These are phyloP conservation scores for Coemansia sp. DNA, from an alignment of 192 early-diverging fungal genomes.

Conservation along the genomic window DNA sequence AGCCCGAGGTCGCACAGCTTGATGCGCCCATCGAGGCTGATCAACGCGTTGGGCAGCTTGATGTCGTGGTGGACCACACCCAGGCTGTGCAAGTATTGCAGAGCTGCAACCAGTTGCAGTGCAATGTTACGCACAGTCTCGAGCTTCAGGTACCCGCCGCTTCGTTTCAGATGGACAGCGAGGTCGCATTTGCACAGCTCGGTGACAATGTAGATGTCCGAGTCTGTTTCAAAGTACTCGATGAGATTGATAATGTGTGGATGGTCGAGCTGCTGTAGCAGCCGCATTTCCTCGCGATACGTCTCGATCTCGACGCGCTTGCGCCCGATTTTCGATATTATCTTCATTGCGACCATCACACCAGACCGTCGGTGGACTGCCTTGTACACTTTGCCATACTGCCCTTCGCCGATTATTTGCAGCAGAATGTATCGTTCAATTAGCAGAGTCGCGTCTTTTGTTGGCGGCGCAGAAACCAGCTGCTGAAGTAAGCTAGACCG, in stretches of 20 bases:
- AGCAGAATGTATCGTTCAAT: constrained; percentile 48
- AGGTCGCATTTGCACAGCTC: constrained; percentile 57
- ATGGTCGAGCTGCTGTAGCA: constrained; percentile 51
- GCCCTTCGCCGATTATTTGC: constrained; percentile 54
- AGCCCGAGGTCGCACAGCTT: constrained; percentile 58
- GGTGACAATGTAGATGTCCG: constrained; percentile 54
- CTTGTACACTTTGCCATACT: constrained; percentile 56
- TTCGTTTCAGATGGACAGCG: constrained; percentile 32
- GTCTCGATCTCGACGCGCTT: constrained; percentile 47
- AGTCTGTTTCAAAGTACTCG: constrained; percentile 52
- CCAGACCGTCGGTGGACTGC: constrained; percentile 38
- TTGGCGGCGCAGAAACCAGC: neutral
- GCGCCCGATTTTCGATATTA: constrained; percentile 45
- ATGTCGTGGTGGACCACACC: constrained; percentile 75
- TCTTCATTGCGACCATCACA: constrained; percentile 49
- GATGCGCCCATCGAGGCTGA: constrained; percentile 60
- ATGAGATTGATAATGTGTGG: constrained; percentile 52
- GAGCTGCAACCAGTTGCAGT: constrained; percentile 60
- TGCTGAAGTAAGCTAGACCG: neutral
- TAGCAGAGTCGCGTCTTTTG: constrained; percentile 1
- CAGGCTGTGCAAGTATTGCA: constrained; percentile 63
- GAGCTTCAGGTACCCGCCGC: constrained; percentile 42
- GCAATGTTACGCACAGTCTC: constrained; percentile 48
- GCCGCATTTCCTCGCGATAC: constrained; percentile 53
- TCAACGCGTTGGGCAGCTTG: constrained; percentile 65